These are phyloP conservation scores for Mycena metata DNA, from an alignment of 768 basidiomycete species.

Conservation along the genomic window DNA sequence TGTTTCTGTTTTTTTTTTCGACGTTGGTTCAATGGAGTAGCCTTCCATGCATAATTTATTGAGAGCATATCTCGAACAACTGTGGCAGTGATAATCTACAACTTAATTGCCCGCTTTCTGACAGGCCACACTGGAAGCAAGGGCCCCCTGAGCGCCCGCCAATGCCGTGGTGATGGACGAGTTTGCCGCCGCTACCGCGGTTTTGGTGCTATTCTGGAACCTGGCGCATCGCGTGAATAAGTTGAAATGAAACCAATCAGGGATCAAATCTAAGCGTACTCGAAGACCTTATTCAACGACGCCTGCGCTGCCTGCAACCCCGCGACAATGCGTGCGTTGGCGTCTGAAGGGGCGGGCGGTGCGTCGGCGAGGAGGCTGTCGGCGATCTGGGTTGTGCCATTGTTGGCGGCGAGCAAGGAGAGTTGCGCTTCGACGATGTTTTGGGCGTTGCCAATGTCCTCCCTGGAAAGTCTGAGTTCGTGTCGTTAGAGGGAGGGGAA, in stretches of 20 bases:
- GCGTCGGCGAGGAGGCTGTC: background rate
- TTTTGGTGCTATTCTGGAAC: background rate
- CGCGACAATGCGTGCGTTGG: constrained; percentile 1
- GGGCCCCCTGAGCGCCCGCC: constrained; percentile 8
- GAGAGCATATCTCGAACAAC: too few species aligned
- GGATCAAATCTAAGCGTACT: background rate
- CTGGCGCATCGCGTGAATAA: background rate
- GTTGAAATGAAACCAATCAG: too few species aligned
- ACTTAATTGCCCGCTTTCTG: background rate
- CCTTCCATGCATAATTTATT: too few species aligned
- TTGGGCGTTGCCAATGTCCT: constrained; percentile 24
- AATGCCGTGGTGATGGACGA: constrained; percentile 16
- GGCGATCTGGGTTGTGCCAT: constrained; percentile 17
- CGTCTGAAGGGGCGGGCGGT: constrained; percentile 4
- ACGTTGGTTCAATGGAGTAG: too few species aligned
- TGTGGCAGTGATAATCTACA: too few species aligned
- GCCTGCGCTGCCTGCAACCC: constrained; percentile 20
- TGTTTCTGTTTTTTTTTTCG: too few species aligned
- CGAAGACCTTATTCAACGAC: background rate
- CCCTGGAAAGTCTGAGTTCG: background rate
- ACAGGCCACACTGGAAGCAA: constrained; percentile 12
- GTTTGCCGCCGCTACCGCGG: constrained; percentile 17
- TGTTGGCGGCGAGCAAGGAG: constrained; percentile 25
- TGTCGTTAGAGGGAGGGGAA: too few species aligned
- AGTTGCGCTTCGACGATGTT: constrained; percentile 19